Conservation (phyloP, 441 rosid genomes). For the Kokia cookei region DNA sequence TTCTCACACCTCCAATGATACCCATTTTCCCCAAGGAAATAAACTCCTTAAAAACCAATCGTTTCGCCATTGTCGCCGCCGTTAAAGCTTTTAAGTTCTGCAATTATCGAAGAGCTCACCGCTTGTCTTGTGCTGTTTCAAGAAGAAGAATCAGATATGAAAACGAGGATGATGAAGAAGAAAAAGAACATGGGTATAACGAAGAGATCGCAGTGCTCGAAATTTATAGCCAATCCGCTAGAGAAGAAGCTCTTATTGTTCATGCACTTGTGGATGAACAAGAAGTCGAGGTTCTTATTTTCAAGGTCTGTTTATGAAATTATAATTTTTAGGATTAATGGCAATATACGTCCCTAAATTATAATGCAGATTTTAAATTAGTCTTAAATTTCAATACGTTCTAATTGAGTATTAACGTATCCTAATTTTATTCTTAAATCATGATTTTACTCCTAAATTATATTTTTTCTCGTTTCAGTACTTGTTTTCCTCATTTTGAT, state of each 20-base stretch:
- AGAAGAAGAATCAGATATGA: conserved; percentile 56
- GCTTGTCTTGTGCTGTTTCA: conserved; percentile 27
- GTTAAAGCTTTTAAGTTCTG: background rate
- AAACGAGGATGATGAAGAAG: conserved; percentile 27
- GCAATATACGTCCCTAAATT: no score
- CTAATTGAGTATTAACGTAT: no score
- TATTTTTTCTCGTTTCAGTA: no score
- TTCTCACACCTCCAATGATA: conserved; percentile 1
- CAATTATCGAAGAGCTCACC: background rate
- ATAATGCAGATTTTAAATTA: no score
- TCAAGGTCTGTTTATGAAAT: conserved; percentile 36
- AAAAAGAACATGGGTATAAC: conserved; percentile 42
- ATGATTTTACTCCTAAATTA: no score
- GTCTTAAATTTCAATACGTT: no score
- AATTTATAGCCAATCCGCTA: conserved; percentile 43
- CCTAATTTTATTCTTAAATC: no score
- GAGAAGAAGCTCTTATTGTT: conserved; percentile 73
- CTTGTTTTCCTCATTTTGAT: no score
- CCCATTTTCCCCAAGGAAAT: background rate
- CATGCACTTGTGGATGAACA: conserved; percentile 52
- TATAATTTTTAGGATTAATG: background rate
- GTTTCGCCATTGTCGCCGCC: background rate
- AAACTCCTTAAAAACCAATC: background rate
- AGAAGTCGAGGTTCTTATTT: conserved; percentile 45
- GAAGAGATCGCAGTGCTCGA: conserved; percentile 61